Base-by-base conservation (phyloP, 805 yeast genomes). In the Pichia sporocuriosa region DNA sequence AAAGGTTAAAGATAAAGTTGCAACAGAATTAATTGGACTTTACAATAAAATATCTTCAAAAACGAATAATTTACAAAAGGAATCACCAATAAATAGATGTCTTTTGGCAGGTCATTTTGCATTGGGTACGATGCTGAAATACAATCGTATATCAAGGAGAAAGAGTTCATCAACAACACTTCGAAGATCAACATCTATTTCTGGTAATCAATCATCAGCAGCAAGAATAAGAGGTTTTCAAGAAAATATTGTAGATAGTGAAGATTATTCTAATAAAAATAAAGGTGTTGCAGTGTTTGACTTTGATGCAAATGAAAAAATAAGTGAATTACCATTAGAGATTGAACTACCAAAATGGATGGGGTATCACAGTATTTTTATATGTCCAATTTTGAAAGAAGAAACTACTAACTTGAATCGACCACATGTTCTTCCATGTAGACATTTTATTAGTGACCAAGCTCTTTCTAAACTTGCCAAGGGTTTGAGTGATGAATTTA, bases 301-400 rank as follows among this genome's bases (percentile, higher is more conserved):
- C 15, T 13, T 12, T 21, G 26, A 9, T 15, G 3, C 19, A 7
- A 19, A 16, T 9, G 29, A 37, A 15, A 22, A 28, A 15, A 23
- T 33, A n/a, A 21, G 6, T 51, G 87, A 81, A 57, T 55, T 81
- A 15, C 51, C 53, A 13, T 35, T 47, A 26, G 53, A 47, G 21
- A 40, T 47, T 12, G 43, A 42, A 7, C 19, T 49, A 17, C 53
- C 53, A 9, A 10, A 34, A 19, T 30, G 43, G 38, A 32, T 47
- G 17, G 33, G 35, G 10, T 45, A 45, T 30, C 53, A 49, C 37
- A 50, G 84, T 1, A 67, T 79, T 2, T 80, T 78, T 52, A 81
- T 80, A 4, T 80, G 87, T 54, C 87, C 87, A 0, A 81, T 80
- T 2, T 63, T 75, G 13, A 79, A 77, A 53, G 81, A 77, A 45